Conservation (phyloP, 139 green algal genomes). For the Tetraselmis striata region DNA sequence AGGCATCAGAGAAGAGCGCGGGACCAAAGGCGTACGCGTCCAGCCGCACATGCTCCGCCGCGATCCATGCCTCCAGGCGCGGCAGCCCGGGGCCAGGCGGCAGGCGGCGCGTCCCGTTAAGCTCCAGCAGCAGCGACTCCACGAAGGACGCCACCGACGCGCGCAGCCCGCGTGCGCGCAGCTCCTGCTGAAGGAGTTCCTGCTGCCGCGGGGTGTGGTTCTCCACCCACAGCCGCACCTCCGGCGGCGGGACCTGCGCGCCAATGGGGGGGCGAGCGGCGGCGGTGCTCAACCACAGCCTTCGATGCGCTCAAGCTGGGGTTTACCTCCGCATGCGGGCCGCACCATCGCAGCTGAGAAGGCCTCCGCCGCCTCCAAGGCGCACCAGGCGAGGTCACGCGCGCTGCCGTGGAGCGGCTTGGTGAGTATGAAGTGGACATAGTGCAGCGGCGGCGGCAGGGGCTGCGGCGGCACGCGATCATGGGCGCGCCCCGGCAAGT, state of each 20-base stretch:
- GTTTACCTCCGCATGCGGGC: too few relatives aligned
- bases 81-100: not conserved
- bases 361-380: not conserved
- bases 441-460: not conserved
- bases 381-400: not conserved
- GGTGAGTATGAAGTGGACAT: not conserved
- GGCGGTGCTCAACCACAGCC: too few relatives aligned
- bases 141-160: not conserved
- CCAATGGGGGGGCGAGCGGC: too few relatives aligned
- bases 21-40: not conserved
- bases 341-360: not conserved
- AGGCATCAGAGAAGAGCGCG: not conserved
- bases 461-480: not conserved
- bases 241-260: not conserved
- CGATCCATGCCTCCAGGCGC: not conserved
- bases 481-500: not conserved
- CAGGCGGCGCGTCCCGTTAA: not conserved
- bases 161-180: not conserved
- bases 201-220: not conserved
- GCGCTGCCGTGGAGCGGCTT: not conserved
- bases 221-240: not conserved
- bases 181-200: not conserved
- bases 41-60: not conserved
- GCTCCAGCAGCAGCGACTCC: not conserved
- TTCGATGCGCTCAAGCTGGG: too few relatives aligned